Evolutionary conservation across 2,329 filamentous ascomycete genomes (phyloP).

Genomic region (Acrocalymma vagum): DNA sequence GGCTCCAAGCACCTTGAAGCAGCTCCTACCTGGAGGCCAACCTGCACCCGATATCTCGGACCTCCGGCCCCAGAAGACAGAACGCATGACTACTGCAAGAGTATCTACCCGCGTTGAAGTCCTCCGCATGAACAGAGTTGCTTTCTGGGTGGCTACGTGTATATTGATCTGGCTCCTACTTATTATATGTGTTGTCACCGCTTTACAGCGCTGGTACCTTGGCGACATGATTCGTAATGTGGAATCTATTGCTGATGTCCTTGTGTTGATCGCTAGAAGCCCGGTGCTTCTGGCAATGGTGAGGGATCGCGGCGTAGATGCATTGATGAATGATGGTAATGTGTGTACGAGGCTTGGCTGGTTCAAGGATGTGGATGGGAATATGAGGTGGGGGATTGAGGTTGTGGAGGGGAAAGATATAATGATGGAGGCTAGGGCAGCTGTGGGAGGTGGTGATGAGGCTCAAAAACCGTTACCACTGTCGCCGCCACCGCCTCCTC

Average conservation of each 20-base stretch:
- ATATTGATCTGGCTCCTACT: conserved; percentile 15
- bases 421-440: too few species aligned
- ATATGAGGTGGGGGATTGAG: conserved; percentile 22
- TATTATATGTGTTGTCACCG: too few species aligned
- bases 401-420: too few species aligned
- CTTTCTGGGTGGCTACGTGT: conserved; percentile 14
- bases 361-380: conserved; percentile 18
- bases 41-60: conserved; percentile 14
- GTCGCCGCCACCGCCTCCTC: too few species aligned
- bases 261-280: conserved; percentile 16
- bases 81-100: conserved; percentile 1
- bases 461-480: too few species aligned
- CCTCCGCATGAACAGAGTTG: conserved; percentile 12
- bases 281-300: conserved; percentile 8
- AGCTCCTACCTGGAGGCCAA: too few species aligned
- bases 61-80: too few species aligned
- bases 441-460: too few species aligned
- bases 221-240: conserved; percentile 11
- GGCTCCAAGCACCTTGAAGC: too few species aligned
- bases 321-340: conserved; percentile 4
- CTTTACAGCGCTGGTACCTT: too few species aligned
- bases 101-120: conserved; percentile 11
- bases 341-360: conserved; percentile 17
- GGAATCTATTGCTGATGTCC: conserved; percentile 16
- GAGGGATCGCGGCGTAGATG: conserved; percentile 2